Evolutionary conservation across 305 asterid genomes (phyloP).

Genomic region (Striga hermonthica): DNA sequence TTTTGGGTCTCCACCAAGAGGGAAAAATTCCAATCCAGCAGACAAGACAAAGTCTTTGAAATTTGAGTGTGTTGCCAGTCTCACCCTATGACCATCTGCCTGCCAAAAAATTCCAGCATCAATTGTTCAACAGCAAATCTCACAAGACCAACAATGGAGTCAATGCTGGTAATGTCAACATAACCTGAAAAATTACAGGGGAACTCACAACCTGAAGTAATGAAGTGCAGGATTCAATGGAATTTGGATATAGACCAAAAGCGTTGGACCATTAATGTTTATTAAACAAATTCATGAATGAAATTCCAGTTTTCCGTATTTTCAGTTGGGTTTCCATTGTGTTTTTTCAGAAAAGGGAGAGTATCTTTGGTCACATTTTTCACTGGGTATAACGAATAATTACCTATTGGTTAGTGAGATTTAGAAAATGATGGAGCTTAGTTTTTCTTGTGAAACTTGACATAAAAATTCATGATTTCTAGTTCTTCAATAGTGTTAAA

Average conservation of each 20-base stretch:
- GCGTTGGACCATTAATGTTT: background rate
- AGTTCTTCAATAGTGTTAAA: background rate
- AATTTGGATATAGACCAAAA: background rate
- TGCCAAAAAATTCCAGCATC: constrained; percentile 41
- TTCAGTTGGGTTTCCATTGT: background rate
- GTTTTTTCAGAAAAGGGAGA: too few relatives aligned
- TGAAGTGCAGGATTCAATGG: background rate
- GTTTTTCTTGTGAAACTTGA: background rate
- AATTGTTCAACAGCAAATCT: constrained; percentile 22
- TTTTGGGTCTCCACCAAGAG: constrained; percentile 95
- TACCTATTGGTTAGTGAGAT: background rate
- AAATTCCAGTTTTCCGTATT: background rate
- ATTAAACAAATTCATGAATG: background rate
- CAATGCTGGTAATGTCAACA: constrained; percentile 3
- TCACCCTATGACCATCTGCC: constrained; percentile 87
- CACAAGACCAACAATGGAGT: constrained; percentile 7
- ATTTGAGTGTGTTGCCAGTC: constrained; percentile 84
- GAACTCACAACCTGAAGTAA: background rate
- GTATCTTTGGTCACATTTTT: background rate
- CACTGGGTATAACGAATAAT: too few relatives aligned
- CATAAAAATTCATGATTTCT: too few relatives aligned
- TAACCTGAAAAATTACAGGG: background rate
- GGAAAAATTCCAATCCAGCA: constrained; percentile 89
- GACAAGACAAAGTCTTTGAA: constrained; percentile 74
- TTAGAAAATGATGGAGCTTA: too few relatives aligned